Base-by-base conservation (phyloP, 2,329 filamentous ascomycete genomes). In the Elsinoe australis region DNA sequence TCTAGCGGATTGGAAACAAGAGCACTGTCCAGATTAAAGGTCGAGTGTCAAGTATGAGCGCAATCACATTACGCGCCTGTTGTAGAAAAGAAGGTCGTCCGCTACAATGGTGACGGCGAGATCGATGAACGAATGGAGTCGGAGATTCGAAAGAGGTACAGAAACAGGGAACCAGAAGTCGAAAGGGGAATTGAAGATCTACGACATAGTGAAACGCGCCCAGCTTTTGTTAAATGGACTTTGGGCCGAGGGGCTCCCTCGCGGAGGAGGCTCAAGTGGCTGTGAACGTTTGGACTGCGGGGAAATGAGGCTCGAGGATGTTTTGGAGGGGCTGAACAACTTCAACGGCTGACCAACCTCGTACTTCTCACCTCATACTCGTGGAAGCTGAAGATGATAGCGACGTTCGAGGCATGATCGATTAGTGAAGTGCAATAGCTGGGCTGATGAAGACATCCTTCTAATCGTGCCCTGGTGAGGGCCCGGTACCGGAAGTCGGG, bases 131-230 rank as follows among this genome's bases (percentile, higher is more conserved):
- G 39, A 44, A 32, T 44, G 39, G 5, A 31, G 39, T 44, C 39
- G 39, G 39, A 18, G 39, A 44, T 32, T 17, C 22, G 39, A 44
- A 44, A 44, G 24, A 18, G 26, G 39, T 44, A 26, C 39, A 24
- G 21, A 44, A 44, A 44, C 39, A 44, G 26, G 39, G 39, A 44
- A 29, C 10, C 24, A 26, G 28, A 26, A 44, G 14, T 29, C 14
- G 39, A 44, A 44, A 44, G 28, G 39, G 26, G 24, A 31, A 17
- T 17, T 28, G 24, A 26, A 44, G 39, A 44, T 44, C 39, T 44
- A 44, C 39, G 39, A 44, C 39, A 44, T 44, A 26, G 39, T 44
- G 39, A 44, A 44, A 44, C 39, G 39, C 39, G 39, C 39, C 39
- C 39, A 44, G 39, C 22, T 31, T 44, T 44, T 44, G 21, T 29